Evolutionary conservation across 371 early-diverging fungal genomes (phyloP).

Genomic region (Nematocida displodere): DNA sequence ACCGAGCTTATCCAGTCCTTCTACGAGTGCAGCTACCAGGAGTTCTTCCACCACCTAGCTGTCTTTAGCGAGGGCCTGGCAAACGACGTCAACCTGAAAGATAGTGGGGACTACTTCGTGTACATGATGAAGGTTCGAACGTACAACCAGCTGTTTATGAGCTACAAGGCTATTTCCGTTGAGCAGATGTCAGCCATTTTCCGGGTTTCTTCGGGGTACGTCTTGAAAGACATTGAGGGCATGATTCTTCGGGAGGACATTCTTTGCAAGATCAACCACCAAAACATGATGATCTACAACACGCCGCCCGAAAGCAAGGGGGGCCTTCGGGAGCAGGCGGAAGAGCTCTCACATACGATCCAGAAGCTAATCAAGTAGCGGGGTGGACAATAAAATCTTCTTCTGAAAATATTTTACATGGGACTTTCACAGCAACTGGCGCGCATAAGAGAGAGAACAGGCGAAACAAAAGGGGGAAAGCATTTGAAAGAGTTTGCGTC

Average conservation of each 20-base stretch:
- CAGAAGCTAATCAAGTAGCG: constrained; percentile 42
- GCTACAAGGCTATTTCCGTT: constrained; percentile 84
- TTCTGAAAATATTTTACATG: constrained; percentile 8
- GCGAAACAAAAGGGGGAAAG: constrained; percentile 1
- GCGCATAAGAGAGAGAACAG: constrained; percentile 10
- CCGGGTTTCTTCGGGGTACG: constrained; percentile 76
- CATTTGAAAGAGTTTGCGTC: background rate
- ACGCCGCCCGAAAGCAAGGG: background rate
- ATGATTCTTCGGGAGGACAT: constrained; percentile 90
- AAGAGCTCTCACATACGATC: constrained; percentile 31
- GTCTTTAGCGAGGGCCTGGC: constrained; percentile 52
- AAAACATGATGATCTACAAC: constrained; percentile 47
- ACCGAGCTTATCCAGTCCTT: constrained; percentile 73
- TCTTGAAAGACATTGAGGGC: constrained; percentile 75
- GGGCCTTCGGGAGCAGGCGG: background rate
- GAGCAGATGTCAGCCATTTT: constrained; percentile 89
- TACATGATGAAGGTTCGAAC: constrained; percentile 92
- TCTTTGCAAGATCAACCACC: constrained; percentile 84
- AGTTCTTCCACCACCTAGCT: constrained; percentile 76
- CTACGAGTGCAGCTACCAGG: constrained; percentile 82
- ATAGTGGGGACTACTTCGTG: constrained; percentile 70
- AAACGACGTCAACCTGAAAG: constrained; percentile 67
- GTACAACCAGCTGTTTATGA: constrained; percentile 89
- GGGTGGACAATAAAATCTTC: background rate
- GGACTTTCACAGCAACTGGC: background rate